A percentile compares a stretch with the other conserved stretches of the same genome.
Conservation (phyloP, 2,329 filamentous ascomycete genomes). For the Sarocladium oryzae region DNA sequence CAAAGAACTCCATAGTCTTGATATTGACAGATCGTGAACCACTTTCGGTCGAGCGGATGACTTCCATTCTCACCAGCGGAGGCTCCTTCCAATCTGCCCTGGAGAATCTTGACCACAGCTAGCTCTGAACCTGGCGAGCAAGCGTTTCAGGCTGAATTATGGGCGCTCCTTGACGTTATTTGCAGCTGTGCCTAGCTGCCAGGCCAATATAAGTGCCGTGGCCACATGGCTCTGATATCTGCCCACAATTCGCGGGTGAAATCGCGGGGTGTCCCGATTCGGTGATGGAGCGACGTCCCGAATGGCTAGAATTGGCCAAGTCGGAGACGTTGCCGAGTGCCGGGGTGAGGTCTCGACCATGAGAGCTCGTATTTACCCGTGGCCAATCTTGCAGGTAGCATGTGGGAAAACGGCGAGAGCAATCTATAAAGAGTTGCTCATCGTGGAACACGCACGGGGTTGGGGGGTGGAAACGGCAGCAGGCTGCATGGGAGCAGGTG, state of each 20-base stretch:
- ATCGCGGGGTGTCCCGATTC: constrained; percentile 5
- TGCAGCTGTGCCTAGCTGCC: not conserved
- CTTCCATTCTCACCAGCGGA: not conserved
- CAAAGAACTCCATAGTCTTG: too few relatives aligned
- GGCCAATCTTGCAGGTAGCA: not conserved
- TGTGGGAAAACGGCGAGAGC: not conserved
- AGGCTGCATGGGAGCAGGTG: too few relatives aligned
- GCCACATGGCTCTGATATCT: not conserved
- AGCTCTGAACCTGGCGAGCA: too few relatives aligned
- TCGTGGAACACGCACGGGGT: not conserved
- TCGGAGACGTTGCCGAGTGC: constrained; percentile 3
- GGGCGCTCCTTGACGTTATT: not conserved
- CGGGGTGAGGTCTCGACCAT: not conserved
- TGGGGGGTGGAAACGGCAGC: not conserved
- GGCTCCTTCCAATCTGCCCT: not conserved
- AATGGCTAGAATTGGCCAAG: constrained; percentile 3
- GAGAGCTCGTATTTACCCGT: not conserved
- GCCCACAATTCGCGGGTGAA: not conserved
- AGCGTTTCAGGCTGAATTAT: not conserved
- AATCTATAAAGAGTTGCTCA: not conserved
- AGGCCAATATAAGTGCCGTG: not conserved
- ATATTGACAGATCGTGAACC: too few relatives aligned
- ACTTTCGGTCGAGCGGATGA: constrained; percentile 4
- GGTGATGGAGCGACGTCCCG: not conserved
- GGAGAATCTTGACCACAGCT: too few relatives aligned